These are phyloP conservation scores for Gossypioides kirkii DNA, from an alignment of 345 rosid genomes.

Conservation along the genomic window DNA sequence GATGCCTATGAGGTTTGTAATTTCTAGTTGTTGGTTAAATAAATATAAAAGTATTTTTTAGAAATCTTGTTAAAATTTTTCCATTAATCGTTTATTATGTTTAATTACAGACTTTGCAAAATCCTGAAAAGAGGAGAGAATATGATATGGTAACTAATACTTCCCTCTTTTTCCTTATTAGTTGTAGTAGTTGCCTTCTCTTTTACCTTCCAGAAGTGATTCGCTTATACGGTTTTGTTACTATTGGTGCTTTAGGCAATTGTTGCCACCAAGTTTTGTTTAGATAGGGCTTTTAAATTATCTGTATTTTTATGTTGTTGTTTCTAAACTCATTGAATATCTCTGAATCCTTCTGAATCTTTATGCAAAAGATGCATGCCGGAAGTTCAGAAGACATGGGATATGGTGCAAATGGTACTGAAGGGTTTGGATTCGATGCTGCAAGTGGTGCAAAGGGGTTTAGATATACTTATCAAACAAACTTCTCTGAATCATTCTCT, in stretches of 20 bases:
- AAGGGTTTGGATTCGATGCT: conserved; percentile 39
- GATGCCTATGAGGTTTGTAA: conserved; percentile 76
- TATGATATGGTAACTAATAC: conserved; percentile 51
- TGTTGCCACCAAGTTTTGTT: background rate
- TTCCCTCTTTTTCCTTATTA: background rate
- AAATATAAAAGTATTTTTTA: background rate
- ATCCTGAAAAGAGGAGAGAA: conserved; percentile 58
- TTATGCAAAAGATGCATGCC: conserved; percentile 30
- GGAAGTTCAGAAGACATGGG: conserved; percentile 41
- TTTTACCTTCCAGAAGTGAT: background rate
- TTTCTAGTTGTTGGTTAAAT: background rate
- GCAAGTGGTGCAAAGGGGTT: conserved; percentile 50
- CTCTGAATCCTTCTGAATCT: conserved; percentile 13
- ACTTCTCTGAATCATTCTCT: conserved; percentile 85
- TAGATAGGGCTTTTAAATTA: background rate
- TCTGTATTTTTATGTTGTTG: background rate
- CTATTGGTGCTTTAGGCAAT: background rate
- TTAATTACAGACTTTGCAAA: conserved; percentile 53
- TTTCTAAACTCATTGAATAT: conserved; percentile 12
- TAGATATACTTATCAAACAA: conserved; percentile 40
- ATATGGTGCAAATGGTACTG: conserved; percentile 46
- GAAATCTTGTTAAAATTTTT: background rate
- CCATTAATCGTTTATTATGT: background rate
- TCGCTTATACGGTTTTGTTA: background rate
- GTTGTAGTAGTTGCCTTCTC: background rate